Conservation (phyloP, 805 yeast genomes). For the Ogataea ganodermae region DNA sequence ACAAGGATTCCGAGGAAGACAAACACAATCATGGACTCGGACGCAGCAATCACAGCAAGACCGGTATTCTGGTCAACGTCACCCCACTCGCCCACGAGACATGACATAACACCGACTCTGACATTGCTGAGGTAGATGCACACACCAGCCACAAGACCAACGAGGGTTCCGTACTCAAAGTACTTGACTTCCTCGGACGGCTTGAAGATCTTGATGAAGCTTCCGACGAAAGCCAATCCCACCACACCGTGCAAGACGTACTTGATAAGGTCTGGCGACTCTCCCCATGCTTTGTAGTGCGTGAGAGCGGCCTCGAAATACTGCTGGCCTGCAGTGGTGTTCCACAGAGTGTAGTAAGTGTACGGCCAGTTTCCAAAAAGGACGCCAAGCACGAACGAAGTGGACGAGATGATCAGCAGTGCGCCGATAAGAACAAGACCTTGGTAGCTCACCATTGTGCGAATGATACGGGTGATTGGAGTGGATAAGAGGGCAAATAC, state of each 20-base stretch:
- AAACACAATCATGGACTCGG: slow-evolving; percentile 72
- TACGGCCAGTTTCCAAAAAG: slow-evolving; percentile 79
- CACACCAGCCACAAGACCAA: slow-evolving; percentile 68
- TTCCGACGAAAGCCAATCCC: slow-evolving; percentile 68
- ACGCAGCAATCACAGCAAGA: slow-evolving; percentile 87
- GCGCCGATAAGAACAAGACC: slow-evolving; percentile 36
- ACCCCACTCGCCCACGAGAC: slow-evolving; percentile 82
- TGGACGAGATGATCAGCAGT: slow-evolving; percentile 38
- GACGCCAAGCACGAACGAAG: slow-evolving; percentile 80
- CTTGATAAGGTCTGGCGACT: slow-evolving; percentile 58
- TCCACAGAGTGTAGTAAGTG: slow-evolving; percentile 76
- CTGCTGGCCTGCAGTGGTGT: slow-evolving; percentile 46
- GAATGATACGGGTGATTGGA: neutral
- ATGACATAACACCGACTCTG: slow-evolving; percentile 73
- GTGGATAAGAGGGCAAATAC: neutral
- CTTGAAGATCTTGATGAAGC: slow-evolving; percentile 75
- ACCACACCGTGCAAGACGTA: slow-evolving; percentile 64
- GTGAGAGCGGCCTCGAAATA: slow-evolving; percentile 61
- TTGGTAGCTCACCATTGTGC: slow-evolving; percentile 8
- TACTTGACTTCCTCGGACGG: slow-evolving; percentile 83
- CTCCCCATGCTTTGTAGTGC: slow-evolving; percentile 78
- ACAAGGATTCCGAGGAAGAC: slow-evolving; percentile 76
- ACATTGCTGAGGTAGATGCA: slow-evolving; percentile 86
- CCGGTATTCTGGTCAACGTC: slow-evolving; percentile 88
- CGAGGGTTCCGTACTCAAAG: slow-evolving; percentile 87